phyloP scores from a whole-genome alignment of 1,284 basidiomycete species.

The Sutorius eximius region DNA sequence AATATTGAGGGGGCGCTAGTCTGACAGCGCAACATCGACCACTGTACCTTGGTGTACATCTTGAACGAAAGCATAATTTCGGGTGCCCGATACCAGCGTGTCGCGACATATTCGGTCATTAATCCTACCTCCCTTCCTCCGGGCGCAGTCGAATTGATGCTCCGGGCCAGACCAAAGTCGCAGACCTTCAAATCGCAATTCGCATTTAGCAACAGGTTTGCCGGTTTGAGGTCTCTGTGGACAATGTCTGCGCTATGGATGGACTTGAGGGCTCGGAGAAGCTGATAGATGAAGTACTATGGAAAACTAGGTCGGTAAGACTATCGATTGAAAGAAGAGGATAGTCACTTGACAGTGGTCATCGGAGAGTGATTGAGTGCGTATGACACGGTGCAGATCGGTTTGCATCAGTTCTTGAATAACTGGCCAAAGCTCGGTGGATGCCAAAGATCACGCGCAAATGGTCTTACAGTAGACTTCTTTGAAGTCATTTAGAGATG shows the following conservation, averaged over 20 bases:
- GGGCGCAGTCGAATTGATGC: conserved; percentile 59
- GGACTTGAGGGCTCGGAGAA: conserved; percentile 81
- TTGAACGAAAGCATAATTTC: conserved; percentile 92
- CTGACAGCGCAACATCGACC: conserved; percentile 3
- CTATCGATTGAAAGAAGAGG: background rate
- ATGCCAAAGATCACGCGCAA: background rate
- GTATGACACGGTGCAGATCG: conserved; percentile 87
- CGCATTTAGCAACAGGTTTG: conserved; percentile 78
- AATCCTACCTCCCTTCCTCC: conserved; percentile 69
- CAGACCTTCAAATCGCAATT: conserved; percentile 87
- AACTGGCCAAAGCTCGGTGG: conserved; percentile 42
- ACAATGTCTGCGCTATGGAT: conserved; percentile 80
- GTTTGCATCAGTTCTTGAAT: conserved; percentile 93
- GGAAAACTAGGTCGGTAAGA: conserved; percentile 9
- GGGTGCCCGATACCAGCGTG: conserved; percentile 81
- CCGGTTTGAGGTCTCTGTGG: conserved; percentile 82
- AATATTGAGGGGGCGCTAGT: conserved; percentile 1
- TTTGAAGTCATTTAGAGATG: conserved; percentile 74
- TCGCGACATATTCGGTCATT: conserved; percentile 87
- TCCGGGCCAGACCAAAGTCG: conserved; percentile 81
- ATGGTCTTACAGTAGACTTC: conserved; percentile 72
- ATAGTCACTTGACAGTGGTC: conserved; percentile 79
- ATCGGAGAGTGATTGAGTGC: conserved; percentile 84
- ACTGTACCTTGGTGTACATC: conserved; percentile 69
- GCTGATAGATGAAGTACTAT: conserved; percentile 74